phyloP scores from a whole-genome alignment of 2,329 filamentous ascomycete genomes.

The Penicillium fuscoglaucum region DNA sequence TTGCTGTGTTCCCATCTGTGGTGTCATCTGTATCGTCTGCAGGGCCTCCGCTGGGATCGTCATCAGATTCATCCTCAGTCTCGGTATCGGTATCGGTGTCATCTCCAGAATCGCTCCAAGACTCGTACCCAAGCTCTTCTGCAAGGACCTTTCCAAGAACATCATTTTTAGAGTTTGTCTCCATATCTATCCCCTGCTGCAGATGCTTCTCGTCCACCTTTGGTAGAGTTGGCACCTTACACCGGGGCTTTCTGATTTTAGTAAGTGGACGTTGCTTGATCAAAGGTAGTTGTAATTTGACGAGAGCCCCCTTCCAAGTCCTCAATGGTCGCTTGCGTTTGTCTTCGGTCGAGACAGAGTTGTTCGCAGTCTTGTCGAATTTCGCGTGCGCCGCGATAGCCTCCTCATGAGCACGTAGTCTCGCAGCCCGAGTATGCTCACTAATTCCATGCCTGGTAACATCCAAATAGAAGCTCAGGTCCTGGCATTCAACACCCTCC shows the following conservation, averaged over 20 bases:
- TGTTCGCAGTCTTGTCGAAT: neutral
- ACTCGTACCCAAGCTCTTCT: constrained; percentile 2
- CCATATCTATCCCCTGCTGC: neutral
- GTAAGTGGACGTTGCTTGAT: neutral
- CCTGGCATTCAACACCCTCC: constrained; percentile 19
- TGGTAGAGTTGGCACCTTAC: neutral
- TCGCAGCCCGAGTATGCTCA: neutral
- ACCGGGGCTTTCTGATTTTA: neutral
- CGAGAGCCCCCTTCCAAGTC: constrained; percentile 1
- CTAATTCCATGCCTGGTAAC: constrained; percentile 4
- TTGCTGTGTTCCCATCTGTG: neutral
- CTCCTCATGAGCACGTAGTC: neutral
- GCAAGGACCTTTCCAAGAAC: neutral
- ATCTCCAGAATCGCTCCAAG: neutral
- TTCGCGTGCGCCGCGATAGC: neutral
- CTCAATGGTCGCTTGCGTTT: constrained; percentile 1
- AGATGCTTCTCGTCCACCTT: neutral
- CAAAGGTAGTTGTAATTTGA: neutral
- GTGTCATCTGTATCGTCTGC: neutral
- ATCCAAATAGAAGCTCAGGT: constrained; percentile 12
- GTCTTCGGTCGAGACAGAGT: neutral
- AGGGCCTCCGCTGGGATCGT: neutral
- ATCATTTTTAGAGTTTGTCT: neutral
- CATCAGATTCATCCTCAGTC: neutral
- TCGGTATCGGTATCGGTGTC: neutral